A percentile compares a stretch with the other conserved stretches of the same genome.
Evolutionary conservation across 2,329 filamentous ascomycete species (phyloP).

Genomic region (Scedosporium aurantiacum): DNA sequence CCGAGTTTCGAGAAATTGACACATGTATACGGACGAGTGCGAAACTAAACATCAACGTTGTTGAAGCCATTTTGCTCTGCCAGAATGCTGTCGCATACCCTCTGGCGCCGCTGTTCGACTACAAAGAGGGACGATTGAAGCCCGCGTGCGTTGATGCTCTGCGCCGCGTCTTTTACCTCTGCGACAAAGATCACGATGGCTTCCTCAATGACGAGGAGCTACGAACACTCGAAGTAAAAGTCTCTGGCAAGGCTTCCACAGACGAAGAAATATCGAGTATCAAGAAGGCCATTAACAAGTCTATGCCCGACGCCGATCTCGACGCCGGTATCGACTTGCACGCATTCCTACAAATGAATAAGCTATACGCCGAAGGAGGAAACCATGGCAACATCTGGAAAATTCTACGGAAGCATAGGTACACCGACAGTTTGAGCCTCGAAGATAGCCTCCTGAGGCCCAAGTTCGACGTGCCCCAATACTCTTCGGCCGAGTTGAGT

Average conservation of each 20-base stretch:
- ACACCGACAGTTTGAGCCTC: conserved; percentile 87
- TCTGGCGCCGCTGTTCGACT: conserved; percentile 91
- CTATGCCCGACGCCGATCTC: conserved; percentile 49
- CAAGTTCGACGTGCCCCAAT: conserved; percentile 87
- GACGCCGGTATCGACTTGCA: conserved; percentile 66
- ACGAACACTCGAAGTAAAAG: conserved; percentile 79
- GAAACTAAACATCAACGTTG: conserved; percentile 84
- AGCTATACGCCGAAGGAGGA: conserved; percentile 92
- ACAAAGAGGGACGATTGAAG: conserved; percentile 82
- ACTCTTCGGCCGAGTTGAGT: conserved; percentile 85
- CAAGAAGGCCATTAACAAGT: conserved; percentile 71
- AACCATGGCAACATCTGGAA: conserved; percentile 98
- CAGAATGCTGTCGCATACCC: conserved; percentile 97
- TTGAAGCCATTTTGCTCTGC: conserved; percentile 94
- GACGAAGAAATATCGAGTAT: conserved; percentile 80
- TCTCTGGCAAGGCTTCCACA: conserved; percentile 79
- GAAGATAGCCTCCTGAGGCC: conserved; percentile 87
- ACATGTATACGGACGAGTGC: conserved; percentile 94
- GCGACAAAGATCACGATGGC: conserved; percentile 92
- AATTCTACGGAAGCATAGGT: conserved; percentile 87
- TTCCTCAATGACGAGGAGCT: conserved; percentile 85
- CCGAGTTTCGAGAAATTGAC: conserved; percentile 97
- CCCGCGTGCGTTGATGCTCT: conserved; percentile 79
- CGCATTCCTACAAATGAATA: conserved; percentile 85
- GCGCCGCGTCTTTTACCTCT: conserved; percentile 86